Conservation (phyloP, 257 asterid genomes). For the Handroanthus guayacan region DNA sequence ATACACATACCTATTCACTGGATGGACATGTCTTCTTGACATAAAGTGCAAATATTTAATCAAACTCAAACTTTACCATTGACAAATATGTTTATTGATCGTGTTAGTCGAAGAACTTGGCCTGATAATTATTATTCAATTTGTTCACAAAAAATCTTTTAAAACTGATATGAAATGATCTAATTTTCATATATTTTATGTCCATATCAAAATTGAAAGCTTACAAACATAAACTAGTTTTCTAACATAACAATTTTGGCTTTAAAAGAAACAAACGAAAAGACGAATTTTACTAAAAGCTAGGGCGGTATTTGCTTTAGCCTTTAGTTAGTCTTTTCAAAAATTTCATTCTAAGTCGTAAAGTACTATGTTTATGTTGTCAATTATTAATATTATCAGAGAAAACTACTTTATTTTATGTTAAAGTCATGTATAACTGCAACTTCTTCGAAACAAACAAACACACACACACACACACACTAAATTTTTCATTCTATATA, state of each 20-base stretch:
- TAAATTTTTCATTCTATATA: too few relatives aligned
- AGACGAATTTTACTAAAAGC: neutral
- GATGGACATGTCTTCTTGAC: too few relatives aligned
- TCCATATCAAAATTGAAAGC: neutral
- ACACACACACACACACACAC: too few relatives aligned
- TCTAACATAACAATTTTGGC: neutral
- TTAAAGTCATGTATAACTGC: neutral
- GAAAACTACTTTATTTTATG: neutral
- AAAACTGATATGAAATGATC: too few relatives aligned
- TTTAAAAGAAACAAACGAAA: neutral
- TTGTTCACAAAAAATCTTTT: too few relatives aligned
- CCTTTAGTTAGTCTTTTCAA: neutral
- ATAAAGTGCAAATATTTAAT: too few relatives aligned
- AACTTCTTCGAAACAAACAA: neutral
- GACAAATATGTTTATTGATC: too few relatives aligned
- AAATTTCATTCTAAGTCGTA: neutral
- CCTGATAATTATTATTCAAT: too few relatives aligned
- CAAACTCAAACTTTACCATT: too few relatives aligned
- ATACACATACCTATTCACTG: too few relatives aligned
- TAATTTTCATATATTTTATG: too few relatives aligned
- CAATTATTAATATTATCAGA: neutral
- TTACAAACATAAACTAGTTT: neutral
- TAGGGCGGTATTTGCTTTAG: slow-evolving; percentile 2
- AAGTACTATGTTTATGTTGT: slow-evolving; percentile 13
- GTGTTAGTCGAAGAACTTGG: too few relatives aligned